Evolutionary conservation across 148 eudicot genomes (phyloP).

Genomic region (Nepenthes mirabilis): DNA sequence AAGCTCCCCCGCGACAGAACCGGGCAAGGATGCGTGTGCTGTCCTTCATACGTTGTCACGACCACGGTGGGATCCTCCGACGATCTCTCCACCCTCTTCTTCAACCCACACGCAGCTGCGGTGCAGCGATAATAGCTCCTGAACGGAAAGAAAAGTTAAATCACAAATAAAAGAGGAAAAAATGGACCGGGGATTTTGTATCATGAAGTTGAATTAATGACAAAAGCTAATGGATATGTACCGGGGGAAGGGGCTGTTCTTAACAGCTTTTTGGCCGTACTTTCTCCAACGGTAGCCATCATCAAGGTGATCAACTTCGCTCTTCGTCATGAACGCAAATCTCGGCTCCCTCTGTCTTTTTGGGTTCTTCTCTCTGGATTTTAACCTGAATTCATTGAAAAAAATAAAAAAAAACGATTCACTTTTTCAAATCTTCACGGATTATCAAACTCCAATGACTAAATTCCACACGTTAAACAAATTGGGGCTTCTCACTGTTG

Average conservation of each 20-base stretch:
- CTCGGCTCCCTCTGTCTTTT: slow-evolving; percentile 48
- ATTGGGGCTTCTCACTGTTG: no score
- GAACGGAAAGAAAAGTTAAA: not conserved
- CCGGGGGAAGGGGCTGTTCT: slow-evolving; percentile 90
- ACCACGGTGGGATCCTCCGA: slow-evolving; percentile 50
- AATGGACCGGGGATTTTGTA: not conserved
- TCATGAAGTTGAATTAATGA: not conserved
- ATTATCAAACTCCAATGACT: no score
- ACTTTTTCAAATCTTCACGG: no score
- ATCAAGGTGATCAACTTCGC: slow-evolving; percentile 91
- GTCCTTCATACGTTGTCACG: slow-evolving; percentile 87
- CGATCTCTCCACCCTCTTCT: slow-evolving; percentile 82
- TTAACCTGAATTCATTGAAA: slow-evolving; percentile 5
- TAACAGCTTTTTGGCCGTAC: slow-evolving; percentile 91
- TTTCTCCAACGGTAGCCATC: slow-evolving; percentile 94
- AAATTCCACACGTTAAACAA: no score
- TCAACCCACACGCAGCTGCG: slow-evolving; percentile 59
- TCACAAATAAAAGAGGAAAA: not conserved
- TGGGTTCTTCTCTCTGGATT: slow-evolving; percentile 36
- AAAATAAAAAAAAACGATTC: no score
- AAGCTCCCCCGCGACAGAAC: slow-evolving; percentile 22
- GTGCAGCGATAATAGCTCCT: slow-evolving; percentile 98
- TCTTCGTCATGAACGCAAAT: slow-evolving; percentile 91
- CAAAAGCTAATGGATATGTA: slow-evolving; percentile 4
- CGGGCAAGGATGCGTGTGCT: slow-evolving; percentile 74